These are phyloP conservation scores for Penicillium egyptiacum DNA, from an alignment of 495 filamentous ascomycete species.

Conservation along the genomic window DNA sequence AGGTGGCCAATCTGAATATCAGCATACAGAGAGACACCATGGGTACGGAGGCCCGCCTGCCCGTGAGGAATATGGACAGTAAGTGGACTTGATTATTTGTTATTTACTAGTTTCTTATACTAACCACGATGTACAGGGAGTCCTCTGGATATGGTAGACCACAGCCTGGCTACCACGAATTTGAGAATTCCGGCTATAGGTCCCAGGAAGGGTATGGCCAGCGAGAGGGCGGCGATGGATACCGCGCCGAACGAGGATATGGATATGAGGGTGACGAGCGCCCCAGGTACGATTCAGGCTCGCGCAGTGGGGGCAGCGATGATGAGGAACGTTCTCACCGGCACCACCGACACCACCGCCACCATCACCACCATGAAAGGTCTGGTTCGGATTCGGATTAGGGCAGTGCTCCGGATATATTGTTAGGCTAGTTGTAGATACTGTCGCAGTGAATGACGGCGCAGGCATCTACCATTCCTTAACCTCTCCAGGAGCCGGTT, in stretches of 20 bases:
- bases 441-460: background rate
- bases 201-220: conserved; percentile 24
- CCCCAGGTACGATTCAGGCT: conserved; percentile 16
- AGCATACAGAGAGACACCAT: conserved; percentile 18
- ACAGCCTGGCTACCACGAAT: conserved; percentile 24
- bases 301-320: conserved; percentile 18
- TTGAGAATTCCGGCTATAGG: conserved; percentile 15
- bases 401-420: background rate
- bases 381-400: conserved; percentile 29
- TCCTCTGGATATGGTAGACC: conserved; percentile 22
- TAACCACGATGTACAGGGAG: conserved; percentile 20
- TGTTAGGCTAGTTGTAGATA: background rate
- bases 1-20: conserved; percentile 19
- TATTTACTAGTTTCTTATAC: conserved; percentile 26
- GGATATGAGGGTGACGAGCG: conserved; percentile 16
- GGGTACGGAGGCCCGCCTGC: conserved; percentile 16
- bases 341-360: conserved; percentile 37
- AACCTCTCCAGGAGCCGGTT: conserved; percentile 38
- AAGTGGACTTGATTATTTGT: conserved; percentile 18
- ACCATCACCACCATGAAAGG: conserved; percentile 20
- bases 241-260: conserved; percentile 11
- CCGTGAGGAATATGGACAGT: conserved; percentile 22
- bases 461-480: conserved; percentile 39
- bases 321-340: conserved; percentile 26
- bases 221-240: conserved; percentile 13